phyloP scores from a whole-genome alignment of 371 early-diverging fungal genomes.

The Mucor lusitanicus region DNA sequence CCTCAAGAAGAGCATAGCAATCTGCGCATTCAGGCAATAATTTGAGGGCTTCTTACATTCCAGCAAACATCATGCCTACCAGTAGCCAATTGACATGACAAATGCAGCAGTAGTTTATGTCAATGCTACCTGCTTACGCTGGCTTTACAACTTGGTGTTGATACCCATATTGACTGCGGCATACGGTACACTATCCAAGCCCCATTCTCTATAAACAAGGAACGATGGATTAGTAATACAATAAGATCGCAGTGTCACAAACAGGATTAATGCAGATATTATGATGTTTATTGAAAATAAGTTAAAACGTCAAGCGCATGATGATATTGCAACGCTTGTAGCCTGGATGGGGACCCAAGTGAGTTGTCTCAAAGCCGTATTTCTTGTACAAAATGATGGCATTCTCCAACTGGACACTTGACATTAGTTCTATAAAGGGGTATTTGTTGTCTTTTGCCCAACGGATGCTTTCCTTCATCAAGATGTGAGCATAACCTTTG shows the following conservation, averaged over 20 bases:
- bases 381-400: constrained; percentile 20
- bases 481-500: constrained; percentile 23
- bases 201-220: not conserved
- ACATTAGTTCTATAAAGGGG: constrained; percentile 12
- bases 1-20: too few relatives aligned
- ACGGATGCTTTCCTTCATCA: constrained; percentile 18
- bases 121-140: too few relatives aligned
- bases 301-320: constrained; percentile 14
- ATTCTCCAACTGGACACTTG: constrained; percentile 4
- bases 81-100: too few relatives aligned
- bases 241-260: not conserved
- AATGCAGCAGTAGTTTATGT: too few relatives aligned
- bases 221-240: not conserved
- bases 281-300: not conserved
- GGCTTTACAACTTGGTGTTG: too few relatives aligned
- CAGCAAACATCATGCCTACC: too few relatives aligned
- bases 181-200: not conserved
- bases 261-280: not conserved
- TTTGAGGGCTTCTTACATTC: too few relatives aligned
- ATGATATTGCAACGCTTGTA: constrained; percentile 16
- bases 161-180: too few relatives aligned
- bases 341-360: constrained; percentile 18
- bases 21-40: too few relatives aligned
- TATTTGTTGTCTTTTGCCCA: constrained; percentile 16
- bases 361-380: constrained; percentile 12